These are phyloP conservation scores for Penicillium macrosclerotiorum DNA, from an alignment of 495 filamentous ascomycete genomes.

Conservation along the genomic window DNA sequence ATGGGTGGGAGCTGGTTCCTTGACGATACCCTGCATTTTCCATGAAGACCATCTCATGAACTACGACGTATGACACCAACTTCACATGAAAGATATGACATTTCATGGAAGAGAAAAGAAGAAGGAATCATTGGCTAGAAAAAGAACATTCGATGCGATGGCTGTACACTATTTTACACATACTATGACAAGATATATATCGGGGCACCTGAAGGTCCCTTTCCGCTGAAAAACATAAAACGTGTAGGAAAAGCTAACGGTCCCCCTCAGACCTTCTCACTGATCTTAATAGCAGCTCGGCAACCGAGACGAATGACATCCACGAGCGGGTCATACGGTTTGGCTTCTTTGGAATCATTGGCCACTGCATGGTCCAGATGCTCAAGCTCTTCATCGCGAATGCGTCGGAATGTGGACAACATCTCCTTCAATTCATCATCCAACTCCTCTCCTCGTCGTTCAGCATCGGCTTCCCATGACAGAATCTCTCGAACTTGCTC, in stretches of 20 bases:
- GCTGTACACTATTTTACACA: conserved; percentile 2
- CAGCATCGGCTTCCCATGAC: conserved; percentile 69
- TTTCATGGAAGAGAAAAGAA: too few relatives aligned
- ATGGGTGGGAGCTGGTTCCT: background rate
- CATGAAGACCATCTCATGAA: too few relatives aligned
- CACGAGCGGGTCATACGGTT: conserved; percentile 86
- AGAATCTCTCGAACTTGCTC: conserved; percentile 79
- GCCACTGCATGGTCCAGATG: conserved; percentile 94
- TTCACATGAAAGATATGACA: too few relatives aligned
- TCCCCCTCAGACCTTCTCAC: conserved; percentile 65
- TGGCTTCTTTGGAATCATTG: conserved; percentile 84
- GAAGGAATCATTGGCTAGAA: too few relatives aligned
- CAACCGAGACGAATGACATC: conserved; percentile 85
- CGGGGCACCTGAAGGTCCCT: background rate
- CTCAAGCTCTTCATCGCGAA: conserved; percentile 94
- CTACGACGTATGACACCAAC: too few relatives aligned
- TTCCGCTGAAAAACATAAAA: background rate
- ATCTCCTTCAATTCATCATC: conserved; percentile 76
- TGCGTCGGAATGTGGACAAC: conserved; percentile 70
- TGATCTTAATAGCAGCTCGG: conserved; percentile 88
- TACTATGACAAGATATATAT: background rate
- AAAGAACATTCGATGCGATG: too few relatives aligned
- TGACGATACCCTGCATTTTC: conserved; percentile 15
- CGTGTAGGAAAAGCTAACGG: background rate
- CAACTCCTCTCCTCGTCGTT: conserved; percentile 66